phyloP scores from a whole-genome alignment of 768 basidiomycete genomes.

The Lenzites betulinus region DNA sequence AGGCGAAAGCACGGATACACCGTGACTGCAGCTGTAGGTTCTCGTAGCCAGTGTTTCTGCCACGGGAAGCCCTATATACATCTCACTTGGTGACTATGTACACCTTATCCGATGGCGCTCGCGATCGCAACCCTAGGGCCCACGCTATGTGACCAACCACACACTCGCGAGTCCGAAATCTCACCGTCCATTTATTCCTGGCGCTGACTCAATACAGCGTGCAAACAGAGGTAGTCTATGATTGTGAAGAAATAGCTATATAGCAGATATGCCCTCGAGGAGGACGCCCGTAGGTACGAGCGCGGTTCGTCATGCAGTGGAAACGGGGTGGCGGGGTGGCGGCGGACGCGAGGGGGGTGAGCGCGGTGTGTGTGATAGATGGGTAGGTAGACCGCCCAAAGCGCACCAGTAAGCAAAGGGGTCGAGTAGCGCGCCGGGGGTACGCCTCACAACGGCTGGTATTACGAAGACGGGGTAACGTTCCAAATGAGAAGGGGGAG shows the following conservation, averaged over 20 bases:
- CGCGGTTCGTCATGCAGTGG: slow-evolving; percentile 11
- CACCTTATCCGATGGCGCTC: too few relatives aligned
- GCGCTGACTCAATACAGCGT: neutral
- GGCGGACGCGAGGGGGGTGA: neutral
- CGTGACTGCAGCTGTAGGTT: too few relatives aligned
- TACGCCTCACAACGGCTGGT: slow-evolving; percentile 1
- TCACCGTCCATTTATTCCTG: slow-evolving; percentile 1
- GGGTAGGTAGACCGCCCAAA: neutral
- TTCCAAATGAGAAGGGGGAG: slow-evolving; percentile 1
- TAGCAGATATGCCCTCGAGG: slow-evolving; percentile 18
- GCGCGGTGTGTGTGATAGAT: neutral
- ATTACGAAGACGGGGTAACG: slow-evolving; percentile 8
- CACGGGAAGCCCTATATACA: too few relatives aligned
- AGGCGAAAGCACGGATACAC: too few relatives aligned
- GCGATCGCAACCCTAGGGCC: too few relatives aligned
- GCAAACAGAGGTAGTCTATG: slow-evolving; percentile 16
- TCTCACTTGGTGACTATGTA: too few relatives aligned
- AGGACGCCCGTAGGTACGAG: slow-evolving; percentile 5
- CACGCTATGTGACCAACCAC: too few relatives aligned
- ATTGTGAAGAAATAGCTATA: slow-evolving; percentile 12
- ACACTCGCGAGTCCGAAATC: neutral
- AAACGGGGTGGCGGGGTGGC: neutral
- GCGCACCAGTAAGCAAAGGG: neutral
- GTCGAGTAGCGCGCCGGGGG: neutral
- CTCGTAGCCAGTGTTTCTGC: too few relatives aligned